These are phyloP conservation scores for Pelagophyceae sp. DNA, from an alignment of 352 stramenopile genomes.

Conservation along the genomic window DNA sequence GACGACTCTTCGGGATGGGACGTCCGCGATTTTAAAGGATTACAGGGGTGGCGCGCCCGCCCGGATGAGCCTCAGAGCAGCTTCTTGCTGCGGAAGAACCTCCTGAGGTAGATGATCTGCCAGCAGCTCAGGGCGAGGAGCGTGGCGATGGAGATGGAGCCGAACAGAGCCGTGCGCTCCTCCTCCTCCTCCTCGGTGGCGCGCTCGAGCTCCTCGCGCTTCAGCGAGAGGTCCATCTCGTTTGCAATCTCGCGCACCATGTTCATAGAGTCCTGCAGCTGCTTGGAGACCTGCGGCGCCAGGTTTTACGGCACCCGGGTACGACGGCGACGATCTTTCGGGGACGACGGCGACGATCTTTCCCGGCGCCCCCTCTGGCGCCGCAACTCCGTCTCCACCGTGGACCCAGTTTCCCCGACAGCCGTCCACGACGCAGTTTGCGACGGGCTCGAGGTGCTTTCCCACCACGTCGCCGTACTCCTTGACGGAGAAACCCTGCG, in stretches of 20 bases:
- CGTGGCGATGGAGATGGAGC: not conserved
- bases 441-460: not conserved
- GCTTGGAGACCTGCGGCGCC: not conserved
- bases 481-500: not conserved
- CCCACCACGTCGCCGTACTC: conserved; percentile 2
- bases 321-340: not conserved
- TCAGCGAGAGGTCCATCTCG: not conserved
- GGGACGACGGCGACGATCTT: not conserved
- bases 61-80: too few relatives aligned
- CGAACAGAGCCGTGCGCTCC: not conserved
- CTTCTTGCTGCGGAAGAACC: conserved; percentile 18
- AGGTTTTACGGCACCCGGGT: not conserved
- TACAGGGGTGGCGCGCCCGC: too few relatives aligned
- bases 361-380: too few relatives aligned
- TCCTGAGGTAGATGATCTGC: conserved; percentile 17
- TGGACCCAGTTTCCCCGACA: not conserved
- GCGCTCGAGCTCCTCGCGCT: not conserved
- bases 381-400: not conserved
- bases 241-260: not conserved
- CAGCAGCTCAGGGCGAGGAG: not conserved
- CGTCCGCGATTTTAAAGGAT: too few relatives aligned
- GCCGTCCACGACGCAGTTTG: not conserved
- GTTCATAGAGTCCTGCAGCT: not conserved
- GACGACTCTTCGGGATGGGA: too few relatives aligned
- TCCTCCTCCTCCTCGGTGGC: not conserved